Conservation (phyloP, 257 asterid species). For the Lycium barbarum region DNA sequence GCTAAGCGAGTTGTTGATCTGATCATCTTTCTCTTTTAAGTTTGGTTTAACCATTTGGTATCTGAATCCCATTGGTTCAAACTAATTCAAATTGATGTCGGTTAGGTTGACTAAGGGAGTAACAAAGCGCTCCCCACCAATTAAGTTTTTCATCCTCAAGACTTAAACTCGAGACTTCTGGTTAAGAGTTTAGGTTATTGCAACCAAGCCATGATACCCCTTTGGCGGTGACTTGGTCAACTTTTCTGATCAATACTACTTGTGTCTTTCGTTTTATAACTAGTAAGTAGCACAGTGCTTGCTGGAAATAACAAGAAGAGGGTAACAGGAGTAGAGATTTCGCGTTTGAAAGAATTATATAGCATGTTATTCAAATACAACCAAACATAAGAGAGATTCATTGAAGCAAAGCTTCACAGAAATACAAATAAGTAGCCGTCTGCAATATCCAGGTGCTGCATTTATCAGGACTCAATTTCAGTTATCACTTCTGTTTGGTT, state of each 20-base stretch:
- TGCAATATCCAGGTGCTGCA: neutral
- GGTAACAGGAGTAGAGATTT: neutral
- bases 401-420: neutral
- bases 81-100: neutral
- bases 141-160: neutral
- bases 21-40: neutral
- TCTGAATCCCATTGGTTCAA: neutral
- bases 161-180: neutral
- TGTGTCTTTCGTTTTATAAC: too few relatives aligned
- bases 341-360: neutral
- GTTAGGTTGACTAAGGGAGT: neutral
- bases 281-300: too few relatives aligned
- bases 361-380: conserved; percentile 12
- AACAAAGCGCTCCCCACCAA: neutral
- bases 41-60: neutral
- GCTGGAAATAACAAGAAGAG: neutral
- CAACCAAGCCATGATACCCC: neutral
- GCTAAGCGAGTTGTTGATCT: neutral
- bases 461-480: neutral
- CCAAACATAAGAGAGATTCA: neutral
- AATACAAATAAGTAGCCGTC: neutral
- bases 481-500: conserved; percentile 71
- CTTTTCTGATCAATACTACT: neutral
- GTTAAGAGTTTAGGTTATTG: neutral
- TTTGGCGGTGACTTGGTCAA: too few relatives aligned